These are phyloP conservation scores for Phycomyces blakesleeanus DNA, from an alignment of 192 early-diverging fungal genomes.

Conservation along the genomic window DNA sequence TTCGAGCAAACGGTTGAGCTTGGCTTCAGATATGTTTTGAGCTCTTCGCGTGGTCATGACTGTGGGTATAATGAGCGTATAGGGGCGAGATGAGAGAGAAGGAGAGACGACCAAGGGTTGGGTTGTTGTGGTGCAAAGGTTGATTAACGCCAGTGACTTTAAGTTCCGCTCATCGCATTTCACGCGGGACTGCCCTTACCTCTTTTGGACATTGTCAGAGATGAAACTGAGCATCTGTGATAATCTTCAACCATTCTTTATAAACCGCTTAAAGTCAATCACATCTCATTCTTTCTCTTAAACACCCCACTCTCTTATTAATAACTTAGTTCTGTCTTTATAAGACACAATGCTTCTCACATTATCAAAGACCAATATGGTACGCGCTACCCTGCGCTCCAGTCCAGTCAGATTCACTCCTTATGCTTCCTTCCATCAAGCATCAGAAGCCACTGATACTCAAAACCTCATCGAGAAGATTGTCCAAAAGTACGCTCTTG, in stretches of 20 bases:
- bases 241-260: neutral
- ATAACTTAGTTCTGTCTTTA: no score
- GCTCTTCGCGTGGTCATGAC: constrained; percentile 15
- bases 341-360: no score
- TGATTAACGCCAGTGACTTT: neutral
- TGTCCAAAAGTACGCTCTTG: constrained; percentile 86
- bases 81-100: constrained; percentile 3
- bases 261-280: neutral
- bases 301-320: no score
- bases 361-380: no score
- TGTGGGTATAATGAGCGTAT: constrained; percentile 1
- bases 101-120: neutral
- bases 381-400: neutral
- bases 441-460: constrained; percentile 23
- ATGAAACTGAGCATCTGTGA: neutral
- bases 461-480: constrained; percentile 97
- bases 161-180: neutral
- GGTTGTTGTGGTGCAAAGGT: neutral
- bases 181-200: neutral
- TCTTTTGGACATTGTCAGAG: neutral
- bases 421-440: neutral
- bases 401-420: neutral
- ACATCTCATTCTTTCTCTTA: no score
- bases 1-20: constrained; percentile 36
- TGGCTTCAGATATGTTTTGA: constrained; percentile 41